Conservation (phyloP, 1,139 yeast genomes). For the Suhomyces bolitotheri region DNA sequence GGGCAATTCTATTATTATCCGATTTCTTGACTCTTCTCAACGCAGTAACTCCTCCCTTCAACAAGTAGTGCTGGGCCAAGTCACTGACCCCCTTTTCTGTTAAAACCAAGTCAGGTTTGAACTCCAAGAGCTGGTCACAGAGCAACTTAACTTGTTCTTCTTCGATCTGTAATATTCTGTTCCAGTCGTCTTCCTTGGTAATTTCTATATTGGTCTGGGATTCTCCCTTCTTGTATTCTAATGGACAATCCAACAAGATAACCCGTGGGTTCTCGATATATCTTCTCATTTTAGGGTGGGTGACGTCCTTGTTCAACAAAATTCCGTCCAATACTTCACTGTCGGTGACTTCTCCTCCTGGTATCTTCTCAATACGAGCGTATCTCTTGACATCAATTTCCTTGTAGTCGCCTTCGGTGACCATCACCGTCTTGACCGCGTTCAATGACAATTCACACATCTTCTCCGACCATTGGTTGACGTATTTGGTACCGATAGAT, state of each 20-base stretch:
- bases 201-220: constrained; percentile 98
- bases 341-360: constrained; percentile 96
- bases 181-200: constrained; percentile 96
- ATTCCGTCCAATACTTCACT: constrained; percentile 88
- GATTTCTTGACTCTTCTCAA: constrained; percentile 94
- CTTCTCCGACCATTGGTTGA: constrained; percentile 84
- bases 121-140: constrained; percentile 82
- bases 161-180: constrained; percentile 90
- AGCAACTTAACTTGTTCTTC: constrained; percentile 91
- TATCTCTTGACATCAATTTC: constrained; percentile 94
- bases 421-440: constrained; percentile 83
- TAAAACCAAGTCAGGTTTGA: constrained; percentile 91
- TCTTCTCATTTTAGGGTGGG: constrained; percentile 97
- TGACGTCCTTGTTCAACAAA: constrained; percentile 90
- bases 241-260: constrained; percentile 88
- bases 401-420: constrained; percentile 66
- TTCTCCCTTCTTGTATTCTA: constrained; percentile 98
- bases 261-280: constrained; percentile 84
- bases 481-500: constrained; percentile 94
- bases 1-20: constrained; percentile 93
- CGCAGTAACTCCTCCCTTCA: constrained; percentile 91
- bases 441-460: constrained; percentile 88
- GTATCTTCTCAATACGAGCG: constrained; percentile 90
- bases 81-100: constrained; percentile 99
- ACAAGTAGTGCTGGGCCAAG: constrained; percentile 92